A percentile compares a stretch with the other conserved stretches of the same genome.
phyloP scores from a whole-genome alignment of 2,329 filamentous ascomycete genomes.

The Penicillium oxalicum region DNA sequence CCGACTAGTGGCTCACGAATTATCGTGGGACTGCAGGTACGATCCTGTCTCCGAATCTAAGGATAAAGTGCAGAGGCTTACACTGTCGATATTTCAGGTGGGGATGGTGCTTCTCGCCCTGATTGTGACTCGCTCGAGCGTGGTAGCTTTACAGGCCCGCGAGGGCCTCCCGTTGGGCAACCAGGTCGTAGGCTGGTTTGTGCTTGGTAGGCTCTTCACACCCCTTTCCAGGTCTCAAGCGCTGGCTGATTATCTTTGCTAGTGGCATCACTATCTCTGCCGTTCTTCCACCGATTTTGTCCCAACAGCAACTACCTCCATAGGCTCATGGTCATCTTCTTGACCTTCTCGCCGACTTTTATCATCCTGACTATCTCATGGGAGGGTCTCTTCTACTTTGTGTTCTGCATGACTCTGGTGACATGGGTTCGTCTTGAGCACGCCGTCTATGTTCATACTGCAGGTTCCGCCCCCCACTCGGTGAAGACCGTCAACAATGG shows the following conservation, averaged over 20 bases:
- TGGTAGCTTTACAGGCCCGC: slow-evolving; percentile 77
- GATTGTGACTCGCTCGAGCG: slow-evolving; percentile 78
- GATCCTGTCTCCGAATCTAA: not conserved
- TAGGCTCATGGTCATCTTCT: slow-evolving; percentile 78
- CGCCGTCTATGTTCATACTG: slow-evolving; percentile 52
- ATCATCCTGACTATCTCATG: slow-evolving; percentile 96
- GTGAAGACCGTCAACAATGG: slow-evolving; percentile 6
- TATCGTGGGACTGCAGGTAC: slow-evolving; percentile 45
- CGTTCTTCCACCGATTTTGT: slow-evolving; percentile 71
- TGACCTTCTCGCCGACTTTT: slow-evolving; percentile 88
- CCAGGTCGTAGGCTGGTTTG: slow-evolving; percentile 76
- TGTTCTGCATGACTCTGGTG: slow-evolving; percentile 74
- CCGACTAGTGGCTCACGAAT: slow-evolving; percentile 33
- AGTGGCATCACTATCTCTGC: slow-evolving; percentile 71
- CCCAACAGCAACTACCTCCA: slow-evolving; percentile 87
- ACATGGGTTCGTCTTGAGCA: slow-evolving; percentile 92
- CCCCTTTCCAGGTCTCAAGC: not conserved
- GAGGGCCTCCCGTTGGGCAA: slow-evolving; percentile 80
- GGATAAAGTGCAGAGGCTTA: not conserved
- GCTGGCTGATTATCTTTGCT: slow-evolving; percentile 8
- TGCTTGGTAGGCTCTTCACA: slow-evolving; percentile 55
- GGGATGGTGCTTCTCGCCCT: slow-evolving; percentile 77
- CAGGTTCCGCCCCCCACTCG: slow-evolving; percentile 15
- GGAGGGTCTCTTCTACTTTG: slow-evolving; percentile 91
- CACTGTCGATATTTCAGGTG: slow-evolving; percentile 41